These are phyloP conservation scores for Groenewaldozyma sp. DNA, from an alignment of 1,139 yeast species.

Conservation along the genomic window DNA sequence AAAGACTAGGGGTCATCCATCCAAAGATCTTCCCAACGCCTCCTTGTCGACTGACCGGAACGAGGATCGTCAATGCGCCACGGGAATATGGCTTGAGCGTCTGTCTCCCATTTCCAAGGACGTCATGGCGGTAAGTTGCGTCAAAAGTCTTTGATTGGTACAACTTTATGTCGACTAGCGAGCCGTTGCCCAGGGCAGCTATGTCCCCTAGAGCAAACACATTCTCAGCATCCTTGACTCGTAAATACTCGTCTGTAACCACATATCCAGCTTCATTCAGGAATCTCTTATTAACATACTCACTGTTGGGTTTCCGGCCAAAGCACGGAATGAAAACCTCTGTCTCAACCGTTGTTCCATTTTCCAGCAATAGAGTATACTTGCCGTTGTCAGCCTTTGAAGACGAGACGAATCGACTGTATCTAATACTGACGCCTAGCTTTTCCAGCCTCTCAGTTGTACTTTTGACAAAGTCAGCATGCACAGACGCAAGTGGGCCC, in stretches of 20 bases:
- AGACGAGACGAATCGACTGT: not conserved
- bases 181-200: constrained; percentile 10
- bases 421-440: constrained; percentile 18
- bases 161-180: constrained; percentile 14
- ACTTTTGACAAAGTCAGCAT: constrained; percentile 12
- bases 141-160: constrained; percentile 11
- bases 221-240: constrained; percentile 17
- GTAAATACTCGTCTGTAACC: constrained; percentile 16
- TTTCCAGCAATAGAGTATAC: constrained; percentile 10
- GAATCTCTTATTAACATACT: constrained; percentile 15
- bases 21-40: constrained; percentile 19
- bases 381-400: constrained; percentile 8
- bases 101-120: constrained; percentile 6
- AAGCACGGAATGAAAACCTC: constrained; percentile 16
- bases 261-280: constrained; percentile 13
- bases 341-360: constrained; percentile 12
- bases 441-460: constrained; percentile 13
- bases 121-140: constrained; percentile 14
- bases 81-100: constrained; percentile 3
- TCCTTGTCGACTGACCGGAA: constrained; percentile 16
- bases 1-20: constrained; percentile 16
- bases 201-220: constrained; percentile 24
- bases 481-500: constrained; percentile 12
- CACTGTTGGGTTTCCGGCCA: constrained; percentile 21
- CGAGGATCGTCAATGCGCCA: constrained; percentile 5